Conservation (phyloP, 257 asterid species). For the Plantago ovata region DNA sequence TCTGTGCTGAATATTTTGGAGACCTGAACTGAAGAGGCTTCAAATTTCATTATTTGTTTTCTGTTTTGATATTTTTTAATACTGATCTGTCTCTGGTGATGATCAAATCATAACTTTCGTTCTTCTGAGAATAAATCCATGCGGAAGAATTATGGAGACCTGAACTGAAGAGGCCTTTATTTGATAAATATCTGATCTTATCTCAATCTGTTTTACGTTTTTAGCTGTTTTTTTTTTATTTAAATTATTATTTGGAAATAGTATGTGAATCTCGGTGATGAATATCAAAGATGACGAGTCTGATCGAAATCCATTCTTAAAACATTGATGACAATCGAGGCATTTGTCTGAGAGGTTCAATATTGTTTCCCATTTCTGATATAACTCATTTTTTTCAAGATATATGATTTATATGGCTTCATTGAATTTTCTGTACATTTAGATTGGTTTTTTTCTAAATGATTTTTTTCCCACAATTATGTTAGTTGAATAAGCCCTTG, state of each 20-base stretch:
- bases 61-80: too few species aligned
- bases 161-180: conserved; percentile 49
- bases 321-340: conserved; percentile 56
- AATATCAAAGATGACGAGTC: conserved; percentile 56
- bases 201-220: background rate
- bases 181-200: too few species aligned
- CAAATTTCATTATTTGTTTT: too few species aligned
- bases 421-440: too few species aligned
- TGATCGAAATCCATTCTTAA: conserved; percentile 50
- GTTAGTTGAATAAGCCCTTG: too few species aligned
- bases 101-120: conserved; percentile 47
- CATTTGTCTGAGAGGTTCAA: conserved; percentile 57
- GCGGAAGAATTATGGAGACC: conserved; percentile 63
- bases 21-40: conserved; percentile 40
- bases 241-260: background rate
- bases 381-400: background rate
- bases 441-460: too few species aligned
- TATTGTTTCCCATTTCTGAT: background rate
- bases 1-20: conserved; percentile 35
- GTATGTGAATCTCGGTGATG: conserved; percentile 32
- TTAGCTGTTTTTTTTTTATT: background rate
- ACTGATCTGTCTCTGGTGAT: conserved; percentile 35
- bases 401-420: too few species aligned
- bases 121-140: conserved; percentile 45
- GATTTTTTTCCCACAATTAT: too few species aligned